These are phyloP conservation scores for Penicillium decumbens DNA, from an alignment of 2,329 filamentous ascomycete species.

Conservation along the genomic window DNA sequence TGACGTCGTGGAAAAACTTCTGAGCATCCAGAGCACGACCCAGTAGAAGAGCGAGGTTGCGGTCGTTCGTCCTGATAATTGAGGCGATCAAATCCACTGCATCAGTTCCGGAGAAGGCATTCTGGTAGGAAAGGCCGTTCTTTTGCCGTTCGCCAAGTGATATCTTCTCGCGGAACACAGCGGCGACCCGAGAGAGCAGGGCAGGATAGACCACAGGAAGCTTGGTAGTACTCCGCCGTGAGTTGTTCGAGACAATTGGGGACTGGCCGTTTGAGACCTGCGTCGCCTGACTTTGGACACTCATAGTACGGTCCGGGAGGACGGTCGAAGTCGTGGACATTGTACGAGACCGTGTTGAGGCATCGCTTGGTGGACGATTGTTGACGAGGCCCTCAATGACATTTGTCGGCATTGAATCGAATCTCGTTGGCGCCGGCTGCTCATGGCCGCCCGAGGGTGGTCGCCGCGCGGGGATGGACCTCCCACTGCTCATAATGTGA, in stretches of 20 bases:
- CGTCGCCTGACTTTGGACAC: constrained; percentile 53
- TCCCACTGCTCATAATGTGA: constrained; percentile 82
- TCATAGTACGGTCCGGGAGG: constrained; percentile 56
- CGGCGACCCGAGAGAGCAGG: constrained; percentile 83
- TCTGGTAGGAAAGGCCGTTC: constrained; percentile 95
- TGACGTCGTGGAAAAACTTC: constrained; percentile 99
- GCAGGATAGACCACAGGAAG: constrained; percentile 91
- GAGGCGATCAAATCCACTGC: constrained; percentile 93
- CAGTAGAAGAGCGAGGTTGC: constrained; percentile 85
- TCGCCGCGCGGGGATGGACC: constrained; percentile 76
- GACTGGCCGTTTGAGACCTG: constrained; percentile 47
- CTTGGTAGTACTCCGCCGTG: constrained; percentile 51
- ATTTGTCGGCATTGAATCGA: constrained; percentile 51
- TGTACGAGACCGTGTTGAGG: constrained; percentile 53
- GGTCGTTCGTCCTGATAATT: constrained; percentile 94
- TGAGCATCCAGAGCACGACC: constrained; percentile 92
- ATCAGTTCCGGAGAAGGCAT: constrained; percentile 91
- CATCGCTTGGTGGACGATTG: constrained; percentile 43
- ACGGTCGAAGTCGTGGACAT: constrained; percentile 85
- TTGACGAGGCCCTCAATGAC: constrained; percentile 30
- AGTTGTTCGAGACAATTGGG: constrained; percentile 55
- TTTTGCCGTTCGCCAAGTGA: constrained; percentile 83
- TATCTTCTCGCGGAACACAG: constrained; percentile 87
- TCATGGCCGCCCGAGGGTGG: constrained; percentile 51
- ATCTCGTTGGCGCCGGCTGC: constrained; percentile 25